These are phyloP conservation scores for Pleurotus citrinopileatus DNA, from an alignment of 768 basidiomycete genomes.

Conservation along the genomic window DNA sequence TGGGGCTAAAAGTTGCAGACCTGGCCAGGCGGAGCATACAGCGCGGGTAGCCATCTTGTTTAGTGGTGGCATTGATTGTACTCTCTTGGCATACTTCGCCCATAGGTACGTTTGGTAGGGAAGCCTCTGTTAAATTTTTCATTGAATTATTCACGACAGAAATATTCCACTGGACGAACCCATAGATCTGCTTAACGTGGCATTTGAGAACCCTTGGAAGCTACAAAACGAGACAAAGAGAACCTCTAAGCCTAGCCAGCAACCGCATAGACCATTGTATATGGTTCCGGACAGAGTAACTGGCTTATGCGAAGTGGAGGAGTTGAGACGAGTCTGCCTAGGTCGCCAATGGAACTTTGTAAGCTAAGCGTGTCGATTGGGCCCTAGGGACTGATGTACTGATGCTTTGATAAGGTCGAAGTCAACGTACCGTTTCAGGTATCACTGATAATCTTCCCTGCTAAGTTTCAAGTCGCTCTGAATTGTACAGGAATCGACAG, in stretches of 20 bases:
- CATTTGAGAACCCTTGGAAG: constrained; percentile 93
- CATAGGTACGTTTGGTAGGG: constrained; percentile 59
- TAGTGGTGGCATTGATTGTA: constrained; percentile 95
- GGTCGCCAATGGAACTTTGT: constrained; percentile 90
- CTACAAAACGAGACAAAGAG: constrained; percentile 50
- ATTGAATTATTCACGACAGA: constrained; percentile 33
- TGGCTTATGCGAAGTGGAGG: constrained; percentile 74
- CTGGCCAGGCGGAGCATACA: constrained; percentile 26
- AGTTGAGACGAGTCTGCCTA: constrained; percentile 74
- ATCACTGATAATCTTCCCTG: constrained; percentile 11
- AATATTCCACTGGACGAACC: constrained; percentile 74
- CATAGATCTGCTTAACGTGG: constrained; percentile 90
- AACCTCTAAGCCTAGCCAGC: constrained; percentile 30
- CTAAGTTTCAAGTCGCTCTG: constrained; percentile 7
- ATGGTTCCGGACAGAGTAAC: constrained; percentile 88
- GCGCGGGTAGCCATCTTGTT: constrained; percentile 84
- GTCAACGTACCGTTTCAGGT: constrained; percentile 83
- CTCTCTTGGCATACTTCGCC: constrained; percentile 77
- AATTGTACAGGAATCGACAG: constrained; percentile 60
- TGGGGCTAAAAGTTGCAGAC: constrained; percentile 4
- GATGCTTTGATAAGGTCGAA: constrained; percentile 57
- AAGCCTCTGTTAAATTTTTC: background rate
- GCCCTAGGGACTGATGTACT: background rate
- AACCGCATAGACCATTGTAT: constrained; percentile 43
- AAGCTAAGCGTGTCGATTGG: constrained; percentile 19